Conservation (phyloP, 2,329 filamentous ascomycete genomes). For the Thermoascus crustaceus region DNA sequence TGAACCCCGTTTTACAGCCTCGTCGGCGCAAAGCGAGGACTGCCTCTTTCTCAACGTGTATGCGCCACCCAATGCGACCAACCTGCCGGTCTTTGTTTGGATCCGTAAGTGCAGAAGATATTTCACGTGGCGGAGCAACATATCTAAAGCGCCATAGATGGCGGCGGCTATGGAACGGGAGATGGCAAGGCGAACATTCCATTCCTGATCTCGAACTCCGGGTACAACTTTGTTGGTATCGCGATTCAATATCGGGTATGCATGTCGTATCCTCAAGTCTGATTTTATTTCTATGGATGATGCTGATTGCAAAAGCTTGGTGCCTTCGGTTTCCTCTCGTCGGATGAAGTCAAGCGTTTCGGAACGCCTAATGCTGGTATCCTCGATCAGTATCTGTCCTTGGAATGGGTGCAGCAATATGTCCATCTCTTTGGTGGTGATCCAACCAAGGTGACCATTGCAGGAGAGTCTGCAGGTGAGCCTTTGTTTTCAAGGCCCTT, state of each 20-base stretch:
- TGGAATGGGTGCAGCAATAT: slow-evolving; percentile 50
- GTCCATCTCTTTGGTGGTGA: slow-evolving; percentile 51
- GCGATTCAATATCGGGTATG: slow-evolving; percentile 43
- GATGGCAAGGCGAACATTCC: slow-evolving; percentile 29
- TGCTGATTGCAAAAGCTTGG: slow-evolving; percentile 27
- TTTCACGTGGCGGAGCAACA: too few species aligned
- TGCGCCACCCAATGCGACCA: slow-evolving; percentile 16
- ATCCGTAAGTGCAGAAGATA: slow-evolving; percentile 10
- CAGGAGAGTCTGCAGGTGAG: slow-evolving; percentile 46
- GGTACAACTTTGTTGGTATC: slow-evolving; percentile 40
- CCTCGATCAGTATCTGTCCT: slow-evolving; percentile 47
- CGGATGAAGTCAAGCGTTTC: slow-evolving; percentile 34
- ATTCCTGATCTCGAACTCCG: slow-evolving; percentile 37
- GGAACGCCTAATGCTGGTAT: slow-evolving; percentile 44
- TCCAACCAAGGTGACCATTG: slow-evolving; percentile 41
- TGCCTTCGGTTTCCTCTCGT: slow-evolving; percentile 42
- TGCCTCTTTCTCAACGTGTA: slow-evolving; percentile 31
- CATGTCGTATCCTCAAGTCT: not conserved
- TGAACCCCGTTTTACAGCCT: not conserved
- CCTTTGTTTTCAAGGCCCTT: slow-evolving; percentile 8
- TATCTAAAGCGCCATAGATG: slow-evolving; percentile 8
- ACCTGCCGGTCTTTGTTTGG: slow-evolving; percentile 25
- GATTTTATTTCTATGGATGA: not conserved
- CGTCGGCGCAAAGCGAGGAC: slow-evolving; percentile 13
- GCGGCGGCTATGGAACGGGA: slow-evolving; percentile 29